Percentiles rank a stretch among this genome's conserved stretches.
Conservation (phyloP, 2,329 filamentous ascomycete genomes). For the Trichoderma oligosporum region DNA sequence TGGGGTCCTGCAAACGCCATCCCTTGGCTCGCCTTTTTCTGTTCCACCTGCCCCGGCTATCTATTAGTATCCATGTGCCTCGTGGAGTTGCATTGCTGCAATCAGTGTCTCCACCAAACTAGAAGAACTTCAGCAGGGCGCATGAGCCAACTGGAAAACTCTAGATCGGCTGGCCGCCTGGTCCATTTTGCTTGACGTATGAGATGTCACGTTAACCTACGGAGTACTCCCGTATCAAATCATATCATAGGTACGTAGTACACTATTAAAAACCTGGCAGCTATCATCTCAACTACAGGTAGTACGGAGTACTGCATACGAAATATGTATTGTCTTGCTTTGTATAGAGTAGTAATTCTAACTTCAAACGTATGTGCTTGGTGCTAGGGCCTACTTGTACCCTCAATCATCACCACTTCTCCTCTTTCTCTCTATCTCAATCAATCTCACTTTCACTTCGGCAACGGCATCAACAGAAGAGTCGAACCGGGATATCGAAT, state of each 20-base stretch:
- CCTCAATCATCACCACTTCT: too few relatives aligned
- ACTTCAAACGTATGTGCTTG: too few relatives aligned
- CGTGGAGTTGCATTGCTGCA: constrained; percentile 11
- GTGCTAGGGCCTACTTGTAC: too few relatives aligned
- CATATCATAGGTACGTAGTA: background rate
- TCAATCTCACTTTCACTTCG: background rate
- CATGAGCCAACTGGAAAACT: background rate
- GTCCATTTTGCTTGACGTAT: constrained; percentile 12
- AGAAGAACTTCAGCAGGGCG: too few relatives aligned
- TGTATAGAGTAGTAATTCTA: too few relatives aligned
- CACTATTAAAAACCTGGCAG: too few relatives aligned
- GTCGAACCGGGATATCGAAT: constrained; percentile 14
- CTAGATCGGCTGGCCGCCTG: constrained; percentile 11
- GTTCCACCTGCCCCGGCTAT: constrained; percentile 17
- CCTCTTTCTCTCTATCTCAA: background rate
- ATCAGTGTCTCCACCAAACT: constrained; percentile 11
- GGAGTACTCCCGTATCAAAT: too few relatives aligned
- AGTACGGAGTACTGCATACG: too few relatives aligned
- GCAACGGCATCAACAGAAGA: constrained; percentile 4
- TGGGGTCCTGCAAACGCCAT: constrained; percentile 11
- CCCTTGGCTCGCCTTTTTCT: constrained; percentile 16
- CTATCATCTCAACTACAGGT: too few relatives aligned
- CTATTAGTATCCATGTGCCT: constrained; percentile 14
- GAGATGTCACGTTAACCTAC: background rate
- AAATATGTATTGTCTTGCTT: too few relatives aligned